Conservation (phyloP, 2,329 filamentous ascomycete species). For the Fusarium fracticaudum region DNA sequence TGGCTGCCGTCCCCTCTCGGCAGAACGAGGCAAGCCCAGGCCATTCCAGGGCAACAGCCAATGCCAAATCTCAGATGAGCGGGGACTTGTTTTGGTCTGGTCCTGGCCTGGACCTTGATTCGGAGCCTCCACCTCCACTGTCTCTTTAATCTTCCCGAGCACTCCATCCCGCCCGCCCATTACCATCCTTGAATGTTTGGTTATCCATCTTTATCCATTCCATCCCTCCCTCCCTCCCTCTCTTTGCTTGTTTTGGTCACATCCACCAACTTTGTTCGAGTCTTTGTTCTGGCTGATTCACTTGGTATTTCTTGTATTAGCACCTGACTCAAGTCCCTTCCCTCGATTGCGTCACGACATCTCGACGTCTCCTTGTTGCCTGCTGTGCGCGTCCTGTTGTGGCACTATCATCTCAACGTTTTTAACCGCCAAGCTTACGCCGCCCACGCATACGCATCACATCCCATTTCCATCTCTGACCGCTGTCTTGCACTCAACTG, state of each 20-base stretch:
- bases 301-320: background rate
- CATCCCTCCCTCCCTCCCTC: background rate
- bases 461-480: background rate
- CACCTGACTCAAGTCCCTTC: background rate
- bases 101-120: conserved; percentile 5
- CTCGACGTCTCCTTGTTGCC: background rate
- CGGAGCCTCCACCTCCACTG: conserved; percentile 22
- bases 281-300: background rate
- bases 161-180: background rate
- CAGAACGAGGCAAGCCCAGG: conserved; percentile 8
- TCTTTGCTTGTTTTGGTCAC: conserved; percentile 8
- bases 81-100: conserved; percentile 14
- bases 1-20: conserved; percentile 1
- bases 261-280: background rate
- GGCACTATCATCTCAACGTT: conserved; percentile 15
- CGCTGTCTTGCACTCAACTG: background rate
- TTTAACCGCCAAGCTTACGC: background rate
- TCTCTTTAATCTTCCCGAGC: background rate
- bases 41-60: conserved; percentile 16
- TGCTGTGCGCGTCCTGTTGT: conserved; percentile 26
- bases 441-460: background rate
- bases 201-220: conserved; percentile 11
- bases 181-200: conserved; percentile 2
- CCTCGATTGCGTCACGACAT: conserved; percentile 7
- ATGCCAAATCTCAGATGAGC: background rate